Conservation (phyloP, 1,139 yeast species). For the Pichia sp. region DNA sequence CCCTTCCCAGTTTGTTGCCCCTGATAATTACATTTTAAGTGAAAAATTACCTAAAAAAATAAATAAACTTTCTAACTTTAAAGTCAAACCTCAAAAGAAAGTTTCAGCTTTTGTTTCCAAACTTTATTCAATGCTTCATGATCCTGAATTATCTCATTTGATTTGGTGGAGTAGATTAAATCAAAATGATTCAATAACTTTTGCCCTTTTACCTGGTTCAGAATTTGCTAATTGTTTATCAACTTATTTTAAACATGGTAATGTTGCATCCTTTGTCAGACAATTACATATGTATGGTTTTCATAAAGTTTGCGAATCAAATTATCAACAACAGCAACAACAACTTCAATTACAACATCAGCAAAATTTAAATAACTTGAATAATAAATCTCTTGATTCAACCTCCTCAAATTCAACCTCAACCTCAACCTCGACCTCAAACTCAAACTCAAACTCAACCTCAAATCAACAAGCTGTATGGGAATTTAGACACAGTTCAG, state of each 20-base stretch:
- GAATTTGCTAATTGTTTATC: slow-evolving; percentile 57
- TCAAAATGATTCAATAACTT: slow-evolving; percentile 45
- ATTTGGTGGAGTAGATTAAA: slow-evolving; percentile 75
- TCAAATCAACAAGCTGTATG: no score
- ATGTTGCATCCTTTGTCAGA: slow-evolving; percentile 71
- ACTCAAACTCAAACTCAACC: slow-evolving; percentile 19
- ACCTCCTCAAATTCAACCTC: slow-evolving; percentile 6
- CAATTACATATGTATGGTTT: slow-evolving; percentile 76
- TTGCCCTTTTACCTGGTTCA: slow-evolving; percentile 60
- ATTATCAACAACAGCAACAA: slow-evolving; percentile 16
- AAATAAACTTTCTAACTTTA: background rate
- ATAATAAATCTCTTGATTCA: slow-evolving; percentile 1
- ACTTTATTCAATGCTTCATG: slow-evolving; percentile 51
- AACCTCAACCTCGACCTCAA: slow-evolving; percentile 13
- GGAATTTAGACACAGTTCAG: slow-evolving; percentile 68
- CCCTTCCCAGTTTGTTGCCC: background rate
- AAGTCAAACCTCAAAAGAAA: slow-evolving; percentile 26
- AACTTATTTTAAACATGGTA: slow-evolving; percentile 67
- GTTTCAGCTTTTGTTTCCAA: slow-evolving; percentile 62
- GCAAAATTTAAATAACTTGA: slow-evolving; percentile 6
- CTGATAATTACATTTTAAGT: background rate
- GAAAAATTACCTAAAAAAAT: slow-evolving; percentile 4
- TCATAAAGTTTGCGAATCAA: slow-evolving; percentile 52
- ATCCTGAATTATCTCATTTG: slow-evolving; percentile 42
- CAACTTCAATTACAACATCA: slow-evolving; percentile 1